Conservation (phyloP, 2,329 filamentous ascomycete genomes). For the Penicillium sp. region DNA sequence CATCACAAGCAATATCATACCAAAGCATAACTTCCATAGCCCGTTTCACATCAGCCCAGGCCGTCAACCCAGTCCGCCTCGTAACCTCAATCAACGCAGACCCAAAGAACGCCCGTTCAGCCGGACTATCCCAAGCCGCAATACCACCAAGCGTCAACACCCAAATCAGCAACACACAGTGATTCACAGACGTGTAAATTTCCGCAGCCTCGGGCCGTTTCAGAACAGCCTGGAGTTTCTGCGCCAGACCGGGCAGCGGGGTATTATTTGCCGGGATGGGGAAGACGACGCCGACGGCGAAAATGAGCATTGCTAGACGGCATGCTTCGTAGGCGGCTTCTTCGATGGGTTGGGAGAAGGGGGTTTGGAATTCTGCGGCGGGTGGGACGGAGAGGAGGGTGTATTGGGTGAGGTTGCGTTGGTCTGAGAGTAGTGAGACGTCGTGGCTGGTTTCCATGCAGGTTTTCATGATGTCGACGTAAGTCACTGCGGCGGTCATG, state of each 20-base stretch:
- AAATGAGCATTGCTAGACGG: slow-evolving; percentile 45
- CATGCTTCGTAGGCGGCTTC: slow-evolving; percentile 43
- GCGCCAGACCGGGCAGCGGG: slow-evolving; percentile 41
- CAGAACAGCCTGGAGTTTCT: slow-evolving; percentile 36
- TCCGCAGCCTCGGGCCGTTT: slow-evolving; percentile 26
- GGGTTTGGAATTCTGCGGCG: slow-evolving; percentile 27
- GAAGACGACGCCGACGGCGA: slow-evolving; percentile 48
- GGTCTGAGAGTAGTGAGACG: slow-evolving; percentile 40
- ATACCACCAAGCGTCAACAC: slow-evolving; percentile 47
- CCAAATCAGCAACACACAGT: slow-evolving; percentile 43
- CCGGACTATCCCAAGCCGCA: slow-evolving; percentile 38
- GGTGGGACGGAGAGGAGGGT: slow-evolving; percentile 42
- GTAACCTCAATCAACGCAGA: slow-evolving; percentile 33
- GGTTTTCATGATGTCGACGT: slow-evolving; percentile 39
- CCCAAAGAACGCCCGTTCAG: slow-evolving; percentile 44
- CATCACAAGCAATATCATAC: slow-evolving; percentile 45
- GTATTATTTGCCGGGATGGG: slow-evolving; percentile 47
- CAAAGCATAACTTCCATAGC: slow-evolving; percentile 40
- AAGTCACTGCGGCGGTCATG: slow-evolving; percentile 40
- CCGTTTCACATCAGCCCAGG: slow-evolving; percentile 37
- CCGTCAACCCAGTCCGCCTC: slow-evolving; percentile 26
- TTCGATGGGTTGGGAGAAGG: slow-evolving; percentile 29
- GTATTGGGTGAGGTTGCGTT: slow-evolving; percentile 49
- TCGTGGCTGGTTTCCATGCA: slow-evolving; percentile 31
- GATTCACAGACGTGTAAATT: slow-evolving; percentile 37